Conservation (phyloP, 805 yeast genomes). For the Jamesozyma rosinii region DNA sequence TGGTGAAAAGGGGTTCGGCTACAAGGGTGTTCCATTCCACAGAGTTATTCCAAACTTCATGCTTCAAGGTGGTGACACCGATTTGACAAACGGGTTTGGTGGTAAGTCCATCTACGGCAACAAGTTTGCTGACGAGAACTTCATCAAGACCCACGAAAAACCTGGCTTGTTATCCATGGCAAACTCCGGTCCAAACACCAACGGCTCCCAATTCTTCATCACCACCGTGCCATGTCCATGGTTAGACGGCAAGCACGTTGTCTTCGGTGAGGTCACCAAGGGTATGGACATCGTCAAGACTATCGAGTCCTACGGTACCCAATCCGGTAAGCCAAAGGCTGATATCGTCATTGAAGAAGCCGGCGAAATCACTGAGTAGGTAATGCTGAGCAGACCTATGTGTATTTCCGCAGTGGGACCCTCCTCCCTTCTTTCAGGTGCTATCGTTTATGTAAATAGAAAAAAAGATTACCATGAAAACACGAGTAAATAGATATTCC, state of each 20-base stretch:
- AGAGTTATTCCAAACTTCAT: conserved; percentile 90
- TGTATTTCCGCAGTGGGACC: no score
- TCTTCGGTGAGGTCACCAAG: conserved; percentile 64
- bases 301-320: conserved; percentile 57
- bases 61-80: conserved; percentile 93
- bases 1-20: conserved; percentile 86
- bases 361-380: conserved; percentile 36
- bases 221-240: conserved; percentile 72
- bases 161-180: conserved; percentile 88
- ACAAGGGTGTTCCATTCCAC: conserved; percentile 80
- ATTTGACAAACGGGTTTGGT: conserved; percentile 83
- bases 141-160: conserved; percentile 60
- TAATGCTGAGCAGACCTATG: no score
- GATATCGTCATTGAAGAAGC: conserved; percentile 53
- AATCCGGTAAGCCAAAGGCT: conserved; percentile 56
- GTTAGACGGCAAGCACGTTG: conserved; percentile 74
- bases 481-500: background rate
- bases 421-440: background rate
- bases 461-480: background rate
- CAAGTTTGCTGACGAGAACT: conserved; percentile 54
- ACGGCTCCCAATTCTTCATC: conserved; percentile 85
- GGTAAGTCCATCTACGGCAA: conserved; percentile 80
- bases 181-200: conserved; percentile 86
- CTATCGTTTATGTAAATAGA: background rate
- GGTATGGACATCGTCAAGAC: conserved; percentile 54